Evolutionary conservation across 768 basidiomycete species (phyloP), one percentile per base, ranked within the genome.

Genomic region (Cytidiella melzeri): DNA sequence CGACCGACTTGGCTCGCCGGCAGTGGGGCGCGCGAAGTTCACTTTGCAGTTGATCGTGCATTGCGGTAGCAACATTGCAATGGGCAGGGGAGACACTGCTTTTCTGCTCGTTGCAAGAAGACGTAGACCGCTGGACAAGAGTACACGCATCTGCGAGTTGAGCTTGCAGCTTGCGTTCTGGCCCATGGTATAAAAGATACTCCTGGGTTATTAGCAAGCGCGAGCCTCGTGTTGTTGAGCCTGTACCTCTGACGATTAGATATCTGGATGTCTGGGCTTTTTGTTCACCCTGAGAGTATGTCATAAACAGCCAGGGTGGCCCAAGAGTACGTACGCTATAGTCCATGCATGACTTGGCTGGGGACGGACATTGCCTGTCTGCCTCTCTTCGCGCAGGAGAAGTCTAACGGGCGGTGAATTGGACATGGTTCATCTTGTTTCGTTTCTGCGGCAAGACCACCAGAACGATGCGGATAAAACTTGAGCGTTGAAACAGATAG

Each of bases 151-250:
- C n/a, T n/a, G n/a, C n/a, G n/a, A n/a, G n/a, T n/a, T n/a, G n/a
- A n/a, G n/a, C n/a, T n/a, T n/a, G n/a, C n/a, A n/a, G n/a, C n/a
- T n/a, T n/a, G n/a, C n/a, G n/a, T n/a, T n/a, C n/a, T n/a, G n/a
- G n/a, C n/a, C n/a, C n/a, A n/a, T 20, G 38, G 41, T 45, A 40
- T 34, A 41, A 41, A 24, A 41, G 43, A 50, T 45, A 23, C 41
- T 20, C 41, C 27, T 18, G 19, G 23, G 11, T 25, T 40, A 52
- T 25, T 40, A 52, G 51, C 40, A 44, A 43, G 39, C 36, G 41
- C 15, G 51, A 52, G 51, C 51, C 51, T 52, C 51, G 51, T 52
- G 51, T 47, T 25, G 30, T 19, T n/a, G 45, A 36, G 21, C 28
- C 26, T 26, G 43, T 34, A 41, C 41, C 42, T 46, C 47, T 41